Conservation (phyloP, 345 rosid genomes). For the Cardamine chenopodiifolia region DNA sequence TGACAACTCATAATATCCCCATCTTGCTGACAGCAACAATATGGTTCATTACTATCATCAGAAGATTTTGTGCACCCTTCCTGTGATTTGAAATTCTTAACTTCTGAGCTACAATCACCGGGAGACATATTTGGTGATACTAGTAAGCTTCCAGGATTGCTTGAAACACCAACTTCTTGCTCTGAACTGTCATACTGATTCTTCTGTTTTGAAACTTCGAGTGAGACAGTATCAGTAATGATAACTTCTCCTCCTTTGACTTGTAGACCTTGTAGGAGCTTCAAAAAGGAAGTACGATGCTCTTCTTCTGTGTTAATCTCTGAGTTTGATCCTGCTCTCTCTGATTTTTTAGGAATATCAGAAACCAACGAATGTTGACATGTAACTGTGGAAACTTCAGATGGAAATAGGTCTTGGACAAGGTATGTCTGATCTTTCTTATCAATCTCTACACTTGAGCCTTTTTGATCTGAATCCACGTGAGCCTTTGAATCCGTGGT, state of each 20-base stretch:
- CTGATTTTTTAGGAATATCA: slow-evolving; percentile 49
- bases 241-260: slow-evolving; percentile 30
- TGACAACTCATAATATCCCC: no score
- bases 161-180: slow-evolving; percentile 34
- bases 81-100: slow-evolving; percentile 37
- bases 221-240: slow-evolving; percentile 40
- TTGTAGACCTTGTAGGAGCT: slow-evolving; percentile 53
- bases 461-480: slow-evolving; percentile 36
- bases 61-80: slow-evolving; percentile 46
- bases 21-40: slow-evolving; percentile 1
- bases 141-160: slow-evolving; percentile 40
- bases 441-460: slow-evolving; percentile 41
- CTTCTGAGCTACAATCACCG: slow-evolving; percentile 41
- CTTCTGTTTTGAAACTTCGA: slow-evolving; percentile 31
- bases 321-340: slow-evolving; percentile 57
- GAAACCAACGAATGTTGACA: slow-evolving; percentile 50
- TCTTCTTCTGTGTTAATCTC: slow-evolving; percentile 52
- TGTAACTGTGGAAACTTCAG: slow-evolving; percentile 63
- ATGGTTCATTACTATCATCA: slow-evolving; percentile 37
- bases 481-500: slow-evolving; percentile 36
- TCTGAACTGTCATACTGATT: slow-evolving; percentile 27
- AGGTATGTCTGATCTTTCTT: slow-evolving; percentile 22
- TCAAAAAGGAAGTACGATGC: slow-evolving; percentile 49
- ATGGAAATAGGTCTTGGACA: slow-evolving; percentile 44
- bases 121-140: slow-evolving; percentile 37